Percentiles rank a stretch among this genome's conserved stretches.
These are phyloP conservation scores for Melastoma malabathricum DNA, from an alignment of 345 rosid genomes.

Conservation along the genomic window DNA sequence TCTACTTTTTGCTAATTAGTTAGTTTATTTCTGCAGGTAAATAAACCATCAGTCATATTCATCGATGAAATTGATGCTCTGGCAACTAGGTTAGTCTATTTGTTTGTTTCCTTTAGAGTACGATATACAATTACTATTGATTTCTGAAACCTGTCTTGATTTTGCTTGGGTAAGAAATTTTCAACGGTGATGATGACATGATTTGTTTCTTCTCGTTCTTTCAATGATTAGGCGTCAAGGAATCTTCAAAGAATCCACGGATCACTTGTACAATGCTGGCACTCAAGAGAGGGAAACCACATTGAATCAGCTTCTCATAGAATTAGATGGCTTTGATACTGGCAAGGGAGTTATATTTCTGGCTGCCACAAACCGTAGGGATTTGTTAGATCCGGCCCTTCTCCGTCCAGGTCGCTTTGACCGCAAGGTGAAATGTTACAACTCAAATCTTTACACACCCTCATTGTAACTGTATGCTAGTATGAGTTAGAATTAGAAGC, in stretches of 20 bases:
- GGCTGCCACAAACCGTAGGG: conserved; percentile 91
- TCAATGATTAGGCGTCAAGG: conserved; percentile 65
- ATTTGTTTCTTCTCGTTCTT: conserved; percentile 7
- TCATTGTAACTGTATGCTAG: conserved; percentile 6
- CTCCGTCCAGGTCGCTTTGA: conserved; percentile 96
- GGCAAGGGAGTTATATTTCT: conserved; percentile 96
- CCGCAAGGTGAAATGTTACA: conserved; percentile 47
- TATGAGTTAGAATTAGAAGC: no score
- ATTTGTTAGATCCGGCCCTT: conserved; percentile 88
- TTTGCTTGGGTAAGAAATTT: not conserved
- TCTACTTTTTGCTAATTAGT: conserved; percentile 7
- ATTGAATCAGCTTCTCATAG: conserved; percentile 84
- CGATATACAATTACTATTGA: not conserved
- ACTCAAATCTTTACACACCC: conserved; percentile 5
- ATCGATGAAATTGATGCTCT: conserved; percentile 93
- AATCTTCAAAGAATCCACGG: conserved; percentile 61
- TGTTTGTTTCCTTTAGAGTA: not conserved
- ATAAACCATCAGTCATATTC: conserved; percentile 89
- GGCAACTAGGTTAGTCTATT: conserved; percentile 58
- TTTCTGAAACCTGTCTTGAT: not conserved
- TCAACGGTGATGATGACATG: not conserved
- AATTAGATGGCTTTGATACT: conserved; percentile 96
- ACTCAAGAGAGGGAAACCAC: conserved; percentile 97
- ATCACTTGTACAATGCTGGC: conserved; percentile 83
- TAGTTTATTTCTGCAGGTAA: conserved; percentile 51